Evolutionary conservation across 371 early-diverging fungal genomes (phyloP).

Genomic region (Syncephalastrum contaminatum): DNA sequence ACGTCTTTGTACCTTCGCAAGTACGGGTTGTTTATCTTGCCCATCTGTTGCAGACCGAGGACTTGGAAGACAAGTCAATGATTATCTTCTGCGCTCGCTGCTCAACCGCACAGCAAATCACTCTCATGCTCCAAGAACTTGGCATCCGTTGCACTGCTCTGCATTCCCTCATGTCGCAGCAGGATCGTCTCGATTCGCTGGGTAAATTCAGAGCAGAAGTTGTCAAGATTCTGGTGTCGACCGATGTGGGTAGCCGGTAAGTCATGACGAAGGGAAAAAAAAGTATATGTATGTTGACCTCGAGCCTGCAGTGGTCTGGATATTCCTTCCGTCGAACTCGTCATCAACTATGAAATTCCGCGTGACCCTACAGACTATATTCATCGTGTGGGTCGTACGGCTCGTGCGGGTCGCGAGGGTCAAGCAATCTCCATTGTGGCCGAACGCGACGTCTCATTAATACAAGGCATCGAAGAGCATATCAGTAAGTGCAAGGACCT

Average conservation of each 20-base stretch:
- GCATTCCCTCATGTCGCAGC: conserved; percentile 94
- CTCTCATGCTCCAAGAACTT: conserved; percentile 83
- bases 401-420: conserved; percentile 94
- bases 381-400: conserved; percentile 99
- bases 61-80: conserved; percentile 73
- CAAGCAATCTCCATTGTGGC: conserved; percentile 89
- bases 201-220: conserved; percentile 91
- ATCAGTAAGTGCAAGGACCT: conserved; percentile 47
- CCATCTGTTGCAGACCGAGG: conserved; percentile 69
- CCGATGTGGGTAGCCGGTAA: conserved; percentile 95
- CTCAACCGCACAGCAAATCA: conserved; percentile 78
- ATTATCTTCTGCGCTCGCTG: conserved; percentile 93
- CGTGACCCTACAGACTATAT: conserved; percentile 97
- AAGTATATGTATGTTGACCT: background rate
- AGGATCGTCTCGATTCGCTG: conserved; percentile 86
- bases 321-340: conserved; percentile 94
- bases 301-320: conserved; percentile 86
- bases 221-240: conserved; percentile 87
- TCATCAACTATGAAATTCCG: conserved; percentile 98
- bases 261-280: conserved; percentile 4
- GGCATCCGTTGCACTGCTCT: conserved; percentile 88
- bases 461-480: conserved; percentile 86
- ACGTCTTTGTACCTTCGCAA: conserved; percentile 92
- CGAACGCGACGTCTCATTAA: conserved; percentile 88
- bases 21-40: conserved; percentile 90